Evolutionary conservation across 2,329 filamentous ascomycete genomes (phyloP), one percentile per base, ranked within the genome.

Genomic region (Alternaria atra): DNA sequence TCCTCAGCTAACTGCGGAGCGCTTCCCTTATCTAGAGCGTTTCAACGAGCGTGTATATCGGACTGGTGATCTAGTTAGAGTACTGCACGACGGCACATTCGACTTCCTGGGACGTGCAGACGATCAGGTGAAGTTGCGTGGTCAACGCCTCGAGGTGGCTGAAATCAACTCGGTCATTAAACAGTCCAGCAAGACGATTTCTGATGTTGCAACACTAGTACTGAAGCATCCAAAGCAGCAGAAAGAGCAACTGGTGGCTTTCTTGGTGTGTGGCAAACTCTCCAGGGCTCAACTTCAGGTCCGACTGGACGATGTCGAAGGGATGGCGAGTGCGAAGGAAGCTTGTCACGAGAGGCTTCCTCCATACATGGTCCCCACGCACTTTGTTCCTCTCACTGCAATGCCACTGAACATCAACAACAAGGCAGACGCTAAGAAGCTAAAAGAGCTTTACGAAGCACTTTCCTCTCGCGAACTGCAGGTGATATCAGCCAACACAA

Each of bases 81-180:
- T 97, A 15, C 80, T 97, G 7, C 84, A 93, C 54, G 91, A 97
- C 74, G 89, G 88, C 1, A 92, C 90, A 43, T 94, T 97, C 66
- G 91, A 94, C 57, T 97, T 97, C 73, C 83, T 96, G 2, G 94
- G 94, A 3, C 87, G 94, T 13, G 91, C 90, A 6, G 94, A 98
- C 73, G 93, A 97, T 56, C 94, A 98, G 78, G 90, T 97, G 64
- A 98, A 98, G 76, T 84, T 97, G 3, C 88, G 94, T 10, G 94
- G 94, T 0, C 94, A 97, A 75, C 85, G 94, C 13, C 84, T 98
- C 1, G 94, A 98, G 72, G 90, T 97, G 61, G 91, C 90, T 1
- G 94, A 98, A 80, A 97, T 97, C 77, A 95, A 97, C 68, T 89
- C 94, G 50, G 87, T 91, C 8, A 92, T 97, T 69, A 89, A 88